Conservation (phyloP, 2,329 filamentous ascomycete genomes). For the Blastomyces silverae region DNA sequence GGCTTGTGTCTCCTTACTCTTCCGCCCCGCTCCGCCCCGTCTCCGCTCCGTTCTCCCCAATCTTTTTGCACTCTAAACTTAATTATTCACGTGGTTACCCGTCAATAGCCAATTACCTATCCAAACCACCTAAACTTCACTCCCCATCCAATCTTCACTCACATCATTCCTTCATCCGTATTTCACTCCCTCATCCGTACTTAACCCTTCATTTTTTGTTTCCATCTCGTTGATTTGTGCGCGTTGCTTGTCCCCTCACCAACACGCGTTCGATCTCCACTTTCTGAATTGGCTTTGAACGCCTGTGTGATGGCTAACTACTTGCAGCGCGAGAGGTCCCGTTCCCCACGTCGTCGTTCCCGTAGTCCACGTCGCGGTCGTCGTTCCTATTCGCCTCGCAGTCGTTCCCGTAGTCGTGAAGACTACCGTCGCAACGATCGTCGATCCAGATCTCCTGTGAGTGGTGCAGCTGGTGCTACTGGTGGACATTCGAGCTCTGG, state of each 20-base stretch:
- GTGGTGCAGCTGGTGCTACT: constrained; percentile 59
- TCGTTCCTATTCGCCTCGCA: constrained; percentile 71
- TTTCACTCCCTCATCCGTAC: constrained; percentile 1
- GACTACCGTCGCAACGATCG: constrained; percentile 68
- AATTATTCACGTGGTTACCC: not conserved
- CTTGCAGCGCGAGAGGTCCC: constrained; percentile 68
- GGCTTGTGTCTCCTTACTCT: not conserved
- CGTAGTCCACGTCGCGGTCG: constrained; percentile 72
- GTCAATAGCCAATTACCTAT: not conserved
- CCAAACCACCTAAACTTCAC: not conserved
- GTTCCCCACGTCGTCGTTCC: constrained; percentile 62
- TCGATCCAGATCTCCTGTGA: constrained; percentile 82
- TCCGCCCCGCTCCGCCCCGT: not conserved
- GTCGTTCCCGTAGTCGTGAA: constrained; percentile 71
- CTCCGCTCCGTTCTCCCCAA: not conserved
- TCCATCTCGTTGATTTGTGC: not conserved
- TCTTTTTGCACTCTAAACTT: not conserved
- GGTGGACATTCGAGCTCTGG: constrained; percentile 62
- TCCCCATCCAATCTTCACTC: not conserved
- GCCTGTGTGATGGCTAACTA: constrained; percentile 34
- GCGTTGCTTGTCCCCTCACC: constrained; percentile 1
- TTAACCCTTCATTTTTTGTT: not conserved
- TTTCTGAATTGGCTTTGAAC: constrained; percentile 25
- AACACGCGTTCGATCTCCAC: not conserved
- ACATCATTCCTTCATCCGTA: not conserved